phyloP scores from a whole-genome alignment of 2,329 filamentous ascomycete species.

The Neofusicoccum umdonicola region DNA sequence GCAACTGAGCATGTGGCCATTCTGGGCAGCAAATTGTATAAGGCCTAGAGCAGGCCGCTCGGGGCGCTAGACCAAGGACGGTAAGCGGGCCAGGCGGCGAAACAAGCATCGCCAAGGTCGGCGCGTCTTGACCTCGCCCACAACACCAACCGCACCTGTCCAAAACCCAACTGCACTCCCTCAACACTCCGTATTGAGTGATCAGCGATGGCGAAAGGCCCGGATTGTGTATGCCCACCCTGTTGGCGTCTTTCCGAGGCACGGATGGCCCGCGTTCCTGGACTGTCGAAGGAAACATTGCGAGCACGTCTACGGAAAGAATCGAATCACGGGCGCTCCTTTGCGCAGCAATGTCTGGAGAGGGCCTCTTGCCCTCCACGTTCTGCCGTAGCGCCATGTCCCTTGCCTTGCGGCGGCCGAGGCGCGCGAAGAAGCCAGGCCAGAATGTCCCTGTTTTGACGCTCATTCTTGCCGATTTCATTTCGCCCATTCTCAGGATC shows the following conservation, averaged over 20 bases:
- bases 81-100: background rate
- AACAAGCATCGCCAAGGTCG: slow-evolving; percentile 1
- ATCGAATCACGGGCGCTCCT: background rate
- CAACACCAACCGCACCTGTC: background rate
- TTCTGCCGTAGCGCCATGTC: background rate
- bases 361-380: background rate
- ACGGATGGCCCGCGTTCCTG: background rate
- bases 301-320: background rate
- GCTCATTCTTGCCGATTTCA: background rate
- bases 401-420: slow-evolving; percentile 11
- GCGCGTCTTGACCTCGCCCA: background rate
- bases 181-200: background rate
- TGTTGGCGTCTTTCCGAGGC: background rate
- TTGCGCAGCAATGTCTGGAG: background rate
- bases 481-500: background rate
- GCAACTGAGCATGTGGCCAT: too few relatives aligned
- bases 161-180: background rate
- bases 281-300: background rate
- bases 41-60: too few relatives aligned
- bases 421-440: background rate
- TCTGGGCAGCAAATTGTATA: background rate
- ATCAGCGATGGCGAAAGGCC: background rate
- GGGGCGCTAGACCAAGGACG: background rate
- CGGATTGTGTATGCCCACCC: background rate
- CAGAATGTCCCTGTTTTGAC: slow-evolving; percentile 7